These are phyloP conservation scores for Mallotus japonicus DNA, from an alignment of 441 rosid species.

Conservation along the genomic window DNA sequence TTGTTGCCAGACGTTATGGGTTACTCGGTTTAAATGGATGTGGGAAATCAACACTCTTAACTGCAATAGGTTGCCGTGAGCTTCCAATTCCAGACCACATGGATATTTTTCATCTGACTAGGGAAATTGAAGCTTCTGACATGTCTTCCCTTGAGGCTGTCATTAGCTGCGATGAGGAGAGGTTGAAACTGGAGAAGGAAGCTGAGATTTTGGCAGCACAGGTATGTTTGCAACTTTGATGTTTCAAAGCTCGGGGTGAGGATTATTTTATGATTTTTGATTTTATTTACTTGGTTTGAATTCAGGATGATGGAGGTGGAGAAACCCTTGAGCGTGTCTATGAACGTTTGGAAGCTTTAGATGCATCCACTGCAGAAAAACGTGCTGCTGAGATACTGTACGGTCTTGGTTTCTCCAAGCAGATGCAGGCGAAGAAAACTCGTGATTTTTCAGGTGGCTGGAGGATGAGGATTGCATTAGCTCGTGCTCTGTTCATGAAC, in stretches of 20 bases:
- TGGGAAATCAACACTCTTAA: conserved; percentile 88
- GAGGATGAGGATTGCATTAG: conserved; percentile 99
- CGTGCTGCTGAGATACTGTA: conserved; percentile 92
- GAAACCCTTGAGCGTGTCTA: conserved; percentile 81
- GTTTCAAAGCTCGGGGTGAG: not conserved
- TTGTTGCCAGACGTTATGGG: conserved; percentile 71
- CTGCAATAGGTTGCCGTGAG: conserved; percentile 81
- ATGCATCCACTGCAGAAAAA: conserved; percentile 92
- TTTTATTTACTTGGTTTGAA: conserved; percentile 1
- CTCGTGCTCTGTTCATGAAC: conserved; percentile 87
- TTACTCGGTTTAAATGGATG: conserved; percentile 94
- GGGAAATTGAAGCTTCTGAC: conserved; percentile 95
- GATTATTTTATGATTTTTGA: not conserved
- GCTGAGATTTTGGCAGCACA: conserved; percentile 64
- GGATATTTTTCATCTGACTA: conserved; percentile 83
- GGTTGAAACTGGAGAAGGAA: conserved; percentile 84
- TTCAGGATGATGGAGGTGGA: conserved; percentile 93
- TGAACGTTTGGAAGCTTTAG: conserved; percentile 86
- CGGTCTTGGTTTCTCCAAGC: conserved; percentile 91
- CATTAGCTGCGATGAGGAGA: conserved; percentile 88
- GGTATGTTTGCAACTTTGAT: conserved; percentile 32
- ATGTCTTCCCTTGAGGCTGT: conserved; percentile 91
- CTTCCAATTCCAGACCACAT: conserved; percentile 92
- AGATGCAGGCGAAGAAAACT: conserved; percentile 88
- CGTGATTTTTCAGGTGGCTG: conserved; percentile 97